Evolutionary conservation across 2,329 filamentous ascomycete genomes (phyloP), one percentile per base, ranked within the genome.

Genomic region (Ophiobolus disseminans): DNA sequence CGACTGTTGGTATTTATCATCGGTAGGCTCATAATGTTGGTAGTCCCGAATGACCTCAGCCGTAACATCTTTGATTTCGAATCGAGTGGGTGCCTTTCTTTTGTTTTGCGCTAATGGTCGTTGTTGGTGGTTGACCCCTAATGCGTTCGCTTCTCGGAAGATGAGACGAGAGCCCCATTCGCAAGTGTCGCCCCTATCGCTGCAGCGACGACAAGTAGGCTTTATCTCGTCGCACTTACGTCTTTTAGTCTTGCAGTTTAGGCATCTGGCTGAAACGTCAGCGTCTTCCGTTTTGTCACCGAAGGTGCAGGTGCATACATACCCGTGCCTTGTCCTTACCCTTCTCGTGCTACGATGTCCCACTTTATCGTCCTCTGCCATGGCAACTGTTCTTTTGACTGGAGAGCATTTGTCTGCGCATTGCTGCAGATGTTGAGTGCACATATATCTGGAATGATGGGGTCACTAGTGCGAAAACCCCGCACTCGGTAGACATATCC

Each of bases 221-320:
- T 62, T 60, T 4, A 23, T 28, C 38, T 60, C 59, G 19, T 62
- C 57, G 22, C 57, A 60, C 32, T 60, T 62, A 11, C 52, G 47
- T 22, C 55, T 38, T 28, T 55, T 60, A 8, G 34, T 20, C 2
- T 57, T 53, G 41, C 59, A 60, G 32, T 59, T 61, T 7, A 47
- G 28, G 34, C 58, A 58, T 7, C 42, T 47, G 10, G n/a, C 7
- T n/a, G 9, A 26, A 6, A 32, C 16, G 30, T 32, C 8, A 32
- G 30, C n/a, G n/a, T 32, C 13, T 11, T n/a, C 16, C n/a, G n/a
- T 3, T 6, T n/a, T 14, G 7, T 7, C 13, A 2, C n/a, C 9
- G n/a, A 32, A 3, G 10, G 16, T 32, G 10, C 2, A 32, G n/a
- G 3, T 13, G n/a, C 13, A 14, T 2, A 32, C 30, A 14, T 3